Conservation (phyloP, 2,329 filamentous ascomycete genomes). For the Talaromyces sp. region DNA sequence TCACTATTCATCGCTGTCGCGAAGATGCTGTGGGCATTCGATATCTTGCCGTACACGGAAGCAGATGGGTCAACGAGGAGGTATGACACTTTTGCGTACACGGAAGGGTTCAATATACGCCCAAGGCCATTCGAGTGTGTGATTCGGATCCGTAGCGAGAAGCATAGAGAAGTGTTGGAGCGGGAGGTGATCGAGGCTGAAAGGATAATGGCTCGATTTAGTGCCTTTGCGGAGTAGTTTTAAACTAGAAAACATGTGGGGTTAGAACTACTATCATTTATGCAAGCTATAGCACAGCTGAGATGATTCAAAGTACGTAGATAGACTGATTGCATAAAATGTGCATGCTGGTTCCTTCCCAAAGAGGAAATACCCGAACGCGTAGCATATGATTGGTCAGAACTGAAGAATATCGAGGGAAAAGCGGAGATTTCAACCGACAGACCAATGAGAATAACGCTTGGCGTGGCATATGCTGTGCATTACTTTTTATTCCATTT, state of each 20-base stretch:
- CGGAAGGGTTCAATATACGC: constrained; percentile 18
- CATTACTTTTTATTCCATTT: background rate
- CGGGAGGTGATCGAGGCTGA: constrained; percentile 9
- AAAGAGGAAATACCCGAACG: background rate
- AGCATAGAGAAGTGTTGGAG: constrained; percentile 9
- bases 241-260: background rate
- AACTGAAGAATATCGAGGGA: background rate
- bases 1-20: constrained; percentile 38
- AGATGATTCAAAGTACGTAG: too few species aligned
- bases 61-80: constrained; percentile 15
- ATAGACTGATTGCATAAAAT: background rate
- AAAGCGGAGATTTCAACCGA: background rate
- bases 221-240: constrained; percentile 2
- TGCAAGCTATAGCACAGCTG: too few species aligned
- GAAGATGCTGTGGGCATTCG: constrained; percentile 17
- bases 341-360: background rate
- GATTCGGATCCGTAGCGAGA: constrained; percentile 12
- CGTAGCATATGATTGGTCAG: background rate
- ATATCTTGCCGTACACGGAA: constrained; percentile 17
- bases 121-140: constrained; percentile 16
- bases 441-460: background rate
- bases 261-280: too few species aligned
- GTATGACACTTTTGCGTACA: constrained; percentile 19
- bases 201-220: constrained; percentile 3
- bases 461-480: background rate